Evolutionary conservation across 2,329 filamentous ascomycete genomes (phyloP), one percentile per base, ranked within the genome.

Genomic region (Fusarium duplospermum): DNA sequence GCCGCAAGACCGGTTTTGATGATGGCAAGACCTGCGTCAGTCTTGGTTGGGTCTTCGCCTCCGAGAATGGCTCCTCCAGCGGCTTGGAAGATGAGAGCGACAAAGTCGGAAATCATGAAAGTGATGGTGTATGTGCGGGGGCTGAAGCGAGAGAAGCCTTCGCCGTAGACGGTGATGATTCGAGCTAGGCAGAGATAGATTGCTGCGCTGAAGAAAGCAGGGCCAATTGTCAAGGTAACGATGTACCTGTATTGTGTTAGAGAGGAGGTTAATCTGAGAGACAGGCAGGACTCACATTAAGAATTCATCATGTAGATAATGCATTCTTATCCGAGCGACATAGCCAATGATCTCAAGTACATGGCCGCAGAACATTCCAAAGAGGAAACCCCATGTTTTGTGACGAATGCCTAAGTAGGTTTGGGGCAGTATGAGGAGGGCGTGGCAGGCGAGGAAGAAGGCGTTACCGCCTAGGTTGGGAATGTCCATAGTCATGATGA

Each of bases 181-280:
- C 83, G 81, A 18, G 84, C 79, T 40, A 92, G 82, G 67, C 87
- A 90, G 59, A 93, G 82, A 77, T 93, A 93, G 65, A 93, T 88
- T 3, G 86, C 88, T 1, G 89, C 91, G 3, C 89, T 87, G 74
- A 92, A 83, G 80, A 92, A 92, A 1, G 90, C 90, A 0, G 91
- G 91, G 0, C 84, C 90, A 64, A 92, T 86, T 2, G 90, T 92
- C 45, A 93, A 82, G 64, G 86, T 88, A 73, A 78, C 88, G 24
- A 79, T 74, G 20, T 79, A 78, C 35, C 74, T 77, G 5, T 6
- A 38, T 31, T 11, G n/a, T 5, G 14, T 60, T 31, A 70, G 42
- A 14, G 16, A 22, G 16, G 4, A 5, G 13, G 7, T 3, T 13
- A 1, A 27, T 47, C 4, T 1, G 1, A 18, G 4, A 3, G 11